A percentile compares a stretch with the other conserved stretches of the same genome.
Conservation (phyloP, 208 protist species). For the Leishmania arabica region DNA sequence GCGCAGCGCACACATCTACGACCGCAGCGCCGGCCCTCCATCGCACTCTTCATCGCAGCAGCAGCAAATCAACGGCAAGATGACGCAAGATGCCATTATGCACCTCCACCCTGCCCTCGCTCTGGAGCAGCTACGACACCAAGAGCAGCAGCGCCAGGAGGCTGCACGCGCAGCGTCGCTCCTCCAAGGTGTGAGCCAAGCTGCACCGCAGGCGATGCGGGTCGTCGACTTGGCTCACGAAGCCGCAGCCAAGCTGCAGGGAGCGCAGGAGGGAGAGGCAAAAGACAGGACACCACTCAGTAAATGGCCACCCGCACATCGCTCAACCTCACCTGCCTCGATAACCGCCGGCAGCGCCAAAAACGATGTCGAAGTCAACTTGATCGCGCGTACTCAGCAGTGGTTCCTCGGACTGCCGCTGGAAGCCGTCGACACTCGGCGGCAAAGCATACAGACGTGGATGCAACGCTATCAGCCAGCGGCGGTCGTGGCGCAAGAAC, state of each 20-base stretch:
- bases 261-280: not conserved
- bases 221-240: constrained; percentile 18
- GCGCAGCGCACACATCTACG: not conserved
- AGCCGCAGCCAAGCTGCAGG: constrained; percentile 11
- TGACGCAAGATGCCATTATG: not conserved
- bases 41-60: not conserved
- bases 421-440: constrained; percentile 21
- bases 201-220: constrained; percentile 7
- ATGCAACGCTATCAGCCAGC: constrained; percentile 30
- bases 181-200: not conserved
- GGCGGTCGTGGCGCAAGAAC: constrained; percentile 5
- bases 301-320: not conserved
- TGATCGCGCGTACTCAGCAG: constrained; percentile 15
- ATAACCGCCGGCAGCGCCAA: not conserved
- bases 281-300: not conserved
- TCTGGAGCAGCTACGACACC: constrained; percentile 36
- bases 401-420: constrained; percentile 10
- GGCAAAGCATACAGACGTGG: constrained; percentile 21
- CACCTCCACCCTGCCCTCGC: constrained; percentile 31
- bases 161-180: not conserved
- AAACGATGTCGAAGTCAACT: not conserved
- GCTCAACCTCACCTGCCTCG: not conserved
- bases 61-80: not conserved
- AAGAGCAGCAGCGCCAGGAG: constrained; percentile 5
- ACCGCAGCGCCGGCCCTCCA: not conserved